Percentiles rank a stretch among this genome's conserved stretches.
phyloP scores from a whole-genome alignment of 768 basidiomycete genomes.

The Termitomyces sp. region DNA sequence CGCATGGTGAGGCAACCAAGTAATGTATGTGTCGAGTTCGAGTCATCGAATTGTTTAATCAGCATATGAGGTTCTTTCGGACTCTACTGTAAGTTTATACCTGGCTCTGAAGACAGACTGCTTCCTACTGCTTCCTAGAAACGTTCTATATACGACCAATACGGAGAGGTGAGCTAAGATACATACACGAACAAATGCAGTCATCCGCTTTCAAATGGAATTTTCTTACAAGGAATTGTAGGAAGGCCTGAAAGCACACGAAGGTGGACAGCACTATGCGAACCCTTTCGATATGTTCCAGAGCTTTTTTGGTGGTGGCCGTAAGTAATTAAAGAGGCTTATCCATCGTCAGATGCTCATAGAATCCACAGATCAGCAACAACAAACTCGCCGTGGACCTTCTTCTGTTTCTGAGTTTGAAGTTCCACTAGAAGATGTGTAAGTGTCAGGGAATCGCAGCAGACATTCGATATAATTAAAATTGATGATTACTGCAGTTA shows the following conservation, averaged over 20 bases:
- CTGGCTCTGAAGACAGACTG: not conserved
- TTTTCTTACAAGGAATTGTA: conserved; percentile 20
- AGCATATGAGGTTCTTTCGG: conserved; percentile 96
- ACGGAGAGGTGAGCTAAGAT: conserved; percentile 66
- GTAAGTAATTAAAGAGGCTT: conserved; percentile 33
- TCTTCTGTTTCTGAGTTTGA: conserved; percentile 80
- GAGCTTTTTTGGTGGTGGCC: conserved; percentile 86
- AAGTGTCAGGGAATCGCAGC: conserved; percentile 16
- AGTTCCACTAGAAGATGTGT: conserved; percentile 83
- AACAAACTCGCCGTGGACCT: conserved; percentile 70
- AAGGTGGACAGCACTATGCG: conserved; percentile 73
- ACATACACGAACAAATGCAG: no score
- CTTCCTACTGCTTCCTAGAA: conserved; percentile 44
- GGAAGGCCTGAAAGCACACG: conserved; percentile 90
- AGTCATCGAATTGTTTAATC: not conserved
- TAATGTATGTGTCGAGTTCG: not conserved
- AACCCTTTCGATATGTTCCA: conserved; percentile 96
- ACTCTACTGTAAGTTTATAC: conserved; percentile 52
- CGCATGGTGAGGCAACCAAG: conserved; percentile 55
- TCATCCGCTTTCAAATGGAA: not conserved
- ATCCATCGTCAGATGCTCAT: not conserved
- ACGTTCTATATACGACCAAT: conserved; percentile 88
- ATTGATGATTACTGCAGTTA: conserved; percentile 42
- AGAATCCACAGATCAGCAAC: conserved; percentile 36
- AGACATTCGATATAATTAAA: not conserved